Evolutionary conservation across 179 eudicot genomes (phyloP).

Genomic region (Beta lomatogona): DNA sequence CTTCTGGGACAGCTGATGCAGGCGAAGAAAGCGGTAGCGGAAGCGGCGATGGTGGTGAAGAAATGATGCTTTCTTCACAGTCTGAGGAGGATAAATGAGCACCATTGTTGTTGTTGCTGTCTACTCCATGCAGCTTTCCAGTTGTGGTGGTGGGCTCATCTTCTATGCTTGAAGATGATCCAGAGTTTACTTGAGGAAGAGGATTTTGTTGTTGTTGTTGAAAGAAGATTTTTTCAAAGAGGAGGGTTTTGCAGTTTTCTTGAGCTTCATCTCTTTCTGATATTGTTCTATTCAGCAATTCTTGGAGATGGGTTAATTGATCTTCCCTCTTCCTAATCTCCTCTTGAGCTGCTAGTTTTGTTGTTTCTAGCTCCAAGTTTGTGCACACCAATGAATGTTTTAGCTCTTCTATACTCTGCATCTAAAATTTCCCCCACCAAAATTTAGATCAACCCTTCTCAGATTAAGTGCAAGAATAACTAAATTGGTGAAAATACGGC

Average conservation of each 20-base stretch:
- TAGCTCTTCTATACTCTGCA: conserved; percentile 66
- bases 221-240: conserved; percentile 35
- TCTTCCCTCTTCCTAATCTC: conserved; percentile 57
- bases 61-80: conserved; percentile 69
- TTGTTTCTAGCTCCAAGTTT: conserved; percentile 60
- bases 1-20: conserved; percentile 1
- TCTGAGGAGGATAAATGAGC: conserved; percentile 55
- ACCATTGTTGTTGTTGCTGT: conserved; percentile 10
- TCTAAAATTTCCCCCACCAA: background rate
- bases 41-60: conserved; percentile 24
- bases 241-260: conserved; percentile 43
- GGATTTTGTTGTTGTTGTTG: conserved; percentile 34
- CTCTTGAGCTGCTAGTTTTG: conserved; percentile 58
- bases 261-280: conserved; percentile 61
- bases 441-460: background rate
- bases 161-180: conserved; percentile 25
- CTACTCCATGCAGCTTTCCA: background rate
- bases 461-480: background rate
- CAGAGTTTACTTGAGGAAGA: conserved; percentile 10
- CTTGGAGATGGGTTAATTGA: conserved; percentile 45
- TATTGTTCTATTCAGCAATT: conserved; percentile 43
- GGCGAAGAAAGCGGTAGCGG: conserved; percentile 10
- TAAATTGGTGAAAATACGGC: background rate
- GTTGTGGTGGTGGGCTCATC: conserved; percentile 9
- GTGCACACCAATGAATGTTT: conserved; percentile 50